Base-by-base conservation (phyloP, 139 green algal genomes). In the Limnomonas spitsbergensis region DNA sequence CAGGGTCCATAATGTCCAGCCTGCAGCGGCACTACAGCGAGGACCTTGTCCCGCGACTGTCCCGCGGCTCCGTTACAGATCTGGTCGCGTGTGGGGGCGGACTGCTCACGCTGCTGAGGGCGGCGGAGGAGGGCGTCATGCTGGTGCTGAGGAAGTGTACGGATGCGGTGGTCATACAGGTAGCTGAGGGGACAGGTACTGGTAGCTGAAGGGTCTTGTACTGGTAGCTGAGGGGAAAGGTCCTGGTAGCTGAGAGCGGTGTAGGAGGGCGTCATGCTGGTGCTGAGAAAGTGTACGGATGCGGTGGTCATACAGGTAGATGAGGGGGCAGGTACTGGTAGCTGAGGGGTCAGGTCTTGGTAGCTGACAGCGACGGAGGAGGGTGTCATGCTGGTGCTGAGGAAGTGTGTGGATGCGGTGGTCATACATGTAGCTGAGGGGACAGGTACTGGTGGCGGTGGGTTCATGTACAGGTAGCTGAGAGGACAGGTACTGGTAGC, bases 81-180 rank as follows among this genome's bases (percentile, higher is more conserved):
- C 56, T 70, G 56, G 24, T 4, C 7, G 56, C 24, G 27, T 70
- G 56, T 32, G 24, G 29, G 14, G 24, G 4, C 56, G 56, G 56
- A 7, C 29, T 70, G 14, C 9, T 70, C 14, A 32, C 56, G 27
- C 24, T 70, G 56, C 56, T 70, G 7, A 70, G 56, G 56, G 56
- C 56, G 4, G 56, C 56, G 29, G 56, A 70, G 56, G 56, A 70
- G 56, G 29, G 56, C 56, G 56, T 70, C 4, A 7, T 70, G 56
- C 56, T 70, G 29, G 56, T 70, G 56, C 56, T 70, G 27, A 7
- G 56, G 14, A 70, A 70, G 29, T 24, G 14, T 14, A 32, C 29
- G 56, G 56, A 70, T 38, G 56, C 29, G 56, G 24, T 70, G 27
- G 56, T 70, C n/a, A 70, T 70, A 37, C 56, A 70, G 56, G 56